Conservation (phyloP, 179 eudicot genomes). For the Silene vulgaris region DNA sequence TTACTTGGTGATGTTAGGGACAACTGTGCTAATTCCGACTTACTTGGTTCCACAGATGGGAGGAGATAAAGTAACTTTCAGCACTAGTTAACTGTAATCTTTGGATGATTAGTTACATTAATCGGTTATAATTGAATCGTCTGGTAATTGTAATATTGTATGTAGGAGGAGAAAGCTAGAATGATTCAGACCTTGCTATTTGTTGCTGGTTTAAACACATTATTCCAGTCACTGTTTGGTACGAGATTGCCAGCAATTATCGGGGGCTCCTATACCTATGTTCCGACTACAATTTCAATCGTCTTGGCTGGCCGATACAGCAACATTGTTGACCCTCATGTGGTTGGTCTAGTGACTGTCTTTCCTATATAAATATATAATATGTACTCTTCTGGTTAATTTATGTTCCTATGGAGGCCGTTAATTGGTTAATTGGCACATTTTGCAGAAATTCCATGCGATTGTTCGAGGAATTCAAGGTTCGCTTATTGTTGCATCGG, state of each 20-base stretch:
- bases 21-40: constrained; percentile 86
- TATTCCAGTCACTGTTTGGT: constrained; percentile 71
- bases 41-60: constrained; percentile 88
- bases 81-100: background rate
- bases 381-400: background rate
- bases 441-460: constrained; percentile 60
- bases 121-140: background rate
- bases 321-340: constrained; percentile 55
- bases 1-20: constrained; percentile 93
- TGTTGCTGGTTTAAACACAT: constrained; percentile 85
- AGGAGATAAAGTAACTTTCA: constrained; percentile 67
- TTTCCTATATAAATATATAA: too few relatives aligned
- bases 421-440: constrained; percentile 4
- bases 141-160: constrained; percentile 19
- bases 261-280: constrained; percentile 84
- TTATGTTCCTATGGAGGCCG: constrained; percentile 12
- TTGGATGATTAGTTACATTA: background rate
- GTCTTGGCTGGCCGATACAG: constrained; percentile 71
- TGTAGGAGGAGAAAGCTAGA: constrained; percentile 80
- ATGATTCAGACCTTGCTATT: constrained; percentile 82
- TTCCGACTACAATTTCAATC: constrained; percentile 75
- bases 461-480: constrained; percentile 89
- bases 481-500: constrained; percentile 83
- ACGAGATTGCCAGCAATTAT: constrained; percentile 89
- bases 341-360: constrained; percentile 38